Conservation (phyloP, 2,329 filamentous ascomycete species). For the Tolypocladium ovalisporum region DNA sequence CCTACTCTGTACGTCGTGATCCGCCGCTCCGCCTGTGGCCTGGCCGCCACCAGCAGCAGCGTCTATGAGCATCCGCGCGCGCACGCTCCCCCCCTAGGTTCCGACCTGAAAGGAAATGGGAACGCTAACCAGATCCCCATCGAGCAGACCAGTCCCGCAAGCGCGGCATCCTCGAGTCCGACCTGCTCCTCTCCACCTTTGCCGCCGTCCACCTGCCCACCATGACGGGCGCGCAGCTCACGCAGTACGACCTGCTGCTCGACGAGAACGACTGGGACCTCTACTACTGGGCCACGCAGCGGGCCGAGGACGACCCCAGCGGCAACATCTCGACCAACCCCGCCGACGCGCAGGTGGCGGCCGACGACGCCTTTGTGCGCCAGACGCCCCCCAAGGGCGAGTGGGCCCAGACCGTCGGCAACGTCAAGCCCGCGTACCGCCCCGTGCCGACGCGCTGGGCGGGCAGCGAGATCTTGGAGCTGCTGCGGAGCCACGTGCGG, state of each 20-base stretch:
- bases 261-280: constrained; percentile 99
- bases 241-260: constrained; percentile 82
- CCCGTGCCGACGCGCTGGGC: constrained; percentile 82
- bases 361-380: constrained; percentile 17
- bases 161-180: constrained; percentile 87
- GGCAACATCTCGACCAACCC: constrained; percentile 32
- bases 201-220: constrained; percentile 64
- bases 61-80: too few relatives aligned
- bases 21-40: too few relatives aligned
- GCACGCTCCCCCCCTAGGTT: too few relatives aligned
- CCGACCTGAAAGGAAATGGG: too few relatives aligned
- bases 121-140: too few relatives aligned
- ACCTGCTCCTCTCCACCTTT: constrained; percentile 93
- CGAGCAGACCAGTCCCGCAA: constrained; percentile 84
- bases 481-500: constrained; percentile 74
- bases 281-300: constrained; percentile 98
- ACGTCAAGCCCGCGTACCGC: constrained; percentile 86
- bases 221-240: constrained; percentile 65
- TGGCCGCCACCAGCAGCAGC: too few relatives aligned
- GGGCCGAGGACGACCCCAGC: constrained; percentile 31
- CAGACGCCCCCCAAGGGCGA: constrained; percentile 49
- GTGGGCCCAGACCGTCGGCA: constrained; percentile 94
- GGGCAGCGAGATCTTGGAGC: constrained; percentile 64
- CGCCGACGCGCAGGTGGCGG: constrained; percentile 12
- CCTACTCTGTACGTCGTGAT: constrained; percentile 49